Conservation (phyloP, 75 land plant genomes). For the Chamaecyparis obtusa region DNA sequence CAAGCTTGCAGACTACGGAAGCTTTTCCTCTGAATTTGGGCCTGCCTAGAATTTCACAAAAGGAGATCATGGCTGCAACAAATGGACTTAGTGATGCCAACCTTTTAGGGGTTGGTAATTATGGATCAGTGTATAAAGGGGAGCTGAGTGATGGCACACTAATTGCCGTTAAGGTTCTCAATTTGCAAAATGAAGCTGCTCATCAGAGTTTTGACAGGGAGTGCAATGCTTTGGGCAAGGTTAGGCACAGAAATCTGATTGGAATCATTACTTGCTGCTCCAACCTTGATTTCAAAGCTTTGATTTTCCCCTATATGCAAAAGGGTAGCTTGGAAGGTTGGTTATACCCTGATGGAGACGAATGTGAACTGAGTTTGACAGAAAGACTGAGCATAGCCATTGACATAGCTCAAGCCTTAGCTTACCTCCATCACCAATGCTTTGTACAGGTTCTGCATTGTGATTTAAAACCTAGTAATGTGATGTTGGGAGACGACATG, state of each 20-base stretch:
- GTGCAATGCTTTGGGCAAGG: constrained; percentile 24
- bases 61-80: not conserved
- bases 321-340: constrained; percentile 47
- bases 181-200: constrained; percentile 16
- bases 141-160: constrained; percentile 14
- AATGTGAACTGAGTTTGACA: constrained; percentile 15
- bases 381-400: constrained; percentile 48
- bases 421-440: constrained; percentile 59
- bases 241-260: constrained; percentile 33
- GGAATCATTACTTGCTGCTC: constrained; percentile 22
- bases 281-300: constrained; percentile 36
- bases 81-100: constrained; percentile 17
- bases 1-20: not conserved
- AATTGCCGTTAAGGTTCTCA: constrained; percentile 33
- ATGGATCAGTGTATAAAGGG: constrained; percentile 47
- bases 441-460: constrained; percentile 49
- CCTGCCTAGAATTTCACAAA: not conserved
- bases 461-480: constrained; percentile 59
- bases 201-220: constrained; percentile 21
- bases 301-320: constrained; percentile 47
- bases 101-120: constrained; percentile 37
- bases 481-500: constrained; percentile 63
- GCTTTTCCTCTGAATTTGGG: not conserved
- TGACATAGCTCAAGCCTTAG: constrained; percentile 49
- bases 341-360: constrained; percentile 22